phyloP scores from a whole-genome alignment of 2,329 filamentous ascomycete genomes.

The Aspergillus sp. region DNA sequence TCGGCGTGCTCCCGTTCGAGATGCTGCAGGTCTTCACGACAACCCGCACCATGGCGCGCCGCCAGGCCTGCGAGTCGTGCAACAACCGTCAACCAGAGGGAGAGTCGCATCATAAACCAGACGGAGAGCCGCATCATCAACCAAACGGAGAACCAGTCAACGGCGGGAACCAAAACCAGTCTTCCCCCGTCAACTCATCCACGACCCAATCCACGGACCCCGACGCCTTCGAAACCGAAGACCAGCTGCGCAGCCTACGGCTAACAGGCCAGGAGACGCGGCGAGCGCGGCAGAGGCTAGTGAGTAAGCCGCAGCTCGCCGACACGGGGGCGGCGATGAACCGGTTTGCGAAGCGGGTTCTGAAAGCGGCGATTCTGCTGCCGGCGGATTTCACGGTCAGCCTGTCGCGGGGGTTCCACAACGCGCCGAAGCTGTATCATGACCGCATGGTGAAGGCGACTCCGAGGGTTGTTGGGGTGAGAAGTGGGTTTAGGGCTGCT shows the following conservation, averaged over 20 bases:
- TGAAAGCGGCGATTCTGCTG: slow-evolving; percentile 64
- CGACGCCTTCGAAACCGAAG: background rate
- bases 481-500: slow-evolving; percentile 67
- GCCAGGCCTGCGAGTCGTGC: background rate
- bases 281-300: slow-evolving; percentile 1
- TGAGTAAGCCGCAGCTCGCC: slow-evolving; percentile 17
- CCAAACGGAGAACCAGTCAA: background rate
- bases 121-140: background rate
- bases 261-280: background rate
- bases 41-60: background rate
- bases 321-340: slow-evolving; percentile 57
- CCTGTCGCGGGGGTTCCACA: slow-evolving; percentile 77
- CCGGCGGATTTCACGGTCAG: slow-evolving; percentile 80
- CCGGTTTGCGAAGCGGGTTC: slow-evolving; percentile 61
- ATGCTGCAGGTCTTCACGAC: slow-evolving; percentile 19
- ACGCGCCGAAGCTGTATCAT: slow-evolving; percentile 75
- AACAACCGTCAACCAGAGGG: background rate
- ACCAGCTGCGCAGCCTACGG: background rate
- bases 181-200: too few relatives aligned
- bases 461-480: slow-evolving; percentile 68
- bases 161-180: background rate
- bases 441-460: slow-evolving; percentile 71
- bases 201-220: background rate
- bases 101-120: background rate
- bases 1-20: slow-evolving; percentile 60